A percentile compares a stretch with the other conserved stretches of the same genome.
phyloP scores from a whole-genome alignment of 2,329 filamentous ascomycete genomes.

The Aspergillus nomiae region DNA sequence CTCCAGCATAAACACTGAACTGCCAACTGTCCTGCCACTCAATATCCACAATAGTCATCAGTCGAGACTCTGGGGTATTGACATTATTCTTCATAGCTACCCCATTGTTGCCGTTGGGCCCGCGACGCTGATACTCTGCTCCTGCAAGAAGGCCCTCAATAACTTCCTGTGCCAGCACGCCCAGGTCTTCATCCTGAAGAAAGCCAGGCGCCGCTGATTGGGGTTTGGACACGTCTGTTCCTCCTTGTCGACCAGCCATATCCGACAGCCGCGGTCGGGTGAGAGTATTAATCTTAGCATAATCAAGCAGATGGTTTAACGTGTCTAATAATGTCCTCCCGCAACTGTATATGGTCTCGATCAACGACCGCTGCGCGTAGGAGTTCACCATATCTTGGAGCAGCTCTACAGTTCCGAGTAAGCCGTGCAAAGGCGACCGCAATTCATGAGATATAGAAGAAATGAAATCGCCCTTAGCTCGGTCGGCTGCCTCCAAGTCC shows the following conservation, averaged over 20 bases:
- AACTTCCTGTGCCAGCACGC: slow-evolving; percentile 6
- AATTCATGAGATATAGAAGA: slow-evolving; percentile 34
- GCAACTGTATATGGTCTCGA: slow-evolving; percentile 38
- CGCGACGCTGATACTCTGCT: slow-evolving; percentile 6
- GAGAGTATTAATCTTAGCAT: slow-evolving; percentile 24
- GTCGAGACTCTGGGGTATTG: background rate
- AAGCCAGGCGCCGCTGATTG: background rate
- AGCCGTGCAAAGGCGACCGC: slow-evolving; percentile 34
- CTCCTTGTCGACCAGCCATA: background rate
- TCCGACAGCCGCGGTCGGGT: background rate
- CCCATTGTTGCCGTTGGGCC: background rate
- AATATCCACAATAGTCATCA: slow-evolving; percentile 9
- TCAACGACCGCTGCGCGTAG: slow-evolving; percentile 24
- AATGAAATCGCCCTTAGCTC: slow-evolving; percentile 33
- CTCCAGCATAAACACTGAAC: slow-evolving; percentile 9
- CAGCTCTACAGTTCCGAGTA: slow-evolving; percentile 29
- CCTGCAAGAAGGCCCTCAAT: slow-evolving; percentile 6
- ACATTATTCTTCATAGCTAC: background rate
- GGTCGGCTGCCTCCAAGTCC: slow-evolving; percentile 24
- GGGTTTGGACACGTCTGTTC: background rate
- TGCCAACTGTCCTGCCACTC: slow-evolving; percentile 9
- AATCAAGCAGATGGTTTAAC: slow-evolving; percentile 36
- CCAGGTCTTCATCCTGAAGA: background rate
- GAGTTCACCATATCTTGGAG: slow-evolving; percentile 25
- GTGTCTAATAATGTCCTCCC: slow-evolving; percentile 44